Evolutionary conservation across 2,329 filamentous ascomycete genomes (phyloP), one percentile per base, ranked within the genome.

Genomic region (Acrodontium crateriforme): DNA sequence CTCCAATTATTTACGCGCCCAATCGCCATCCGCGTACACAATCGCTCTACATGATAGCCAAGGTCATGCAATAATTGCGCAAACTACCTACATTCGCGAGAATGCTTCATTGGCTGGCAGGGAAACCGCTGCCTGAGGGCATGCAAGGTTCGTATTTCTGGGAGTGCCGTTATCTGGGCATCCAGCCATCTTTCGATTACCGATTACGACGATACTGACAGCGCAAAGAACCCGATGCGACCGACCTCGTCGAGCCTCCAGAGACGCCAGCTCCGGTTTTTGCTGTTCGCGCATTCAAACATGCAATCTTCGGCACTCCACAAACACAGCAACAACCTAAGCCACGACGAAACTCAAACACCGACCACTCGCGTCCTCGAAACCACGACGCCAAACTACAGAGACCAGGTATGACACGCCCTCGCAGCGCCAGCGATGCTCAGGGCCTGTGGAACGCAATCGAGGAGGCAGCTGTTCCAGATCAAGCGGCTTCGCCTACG

Each of bases 261-360:
- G 69, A 74, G 39, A 77, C 74, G 1, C 73, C 74, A 6, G 73
- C 71, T 25, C 71, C 71, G 25, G 61, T 76, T 13, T 78, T 78
- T 47, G 72, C 72, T 11, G 66, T 74, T 31, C 72, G 73, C 43
- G 74, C 74, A 10, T 73, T 77, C 52, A 73, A 70, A 42, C 69
- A 71, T 35, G 68, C 70, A 23, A 53, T 78, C 31, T 76, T 74
- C 52, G 71, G 71, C 15, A 76, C 72, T 1, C 72, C 72, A 9
- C 63, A 65, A 13, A 62, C 63, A 21, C n/a, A n/a, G n/a, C 59
- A 67, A 16, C 53, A 45, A 27, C 37, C 40, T 7, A 42, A 41
- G 20, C 37, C 41, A 19, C 44, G 48, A 24, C 40, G 47, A 20
- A 39, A 50, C 31, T 50, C 47, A 15, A 44, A 44, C 25, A 42